Evolutionary conservation across 2,329 filamentous ascomycete genomes (phyloP).

Genomic region (Alternaria triticina): DNA sequence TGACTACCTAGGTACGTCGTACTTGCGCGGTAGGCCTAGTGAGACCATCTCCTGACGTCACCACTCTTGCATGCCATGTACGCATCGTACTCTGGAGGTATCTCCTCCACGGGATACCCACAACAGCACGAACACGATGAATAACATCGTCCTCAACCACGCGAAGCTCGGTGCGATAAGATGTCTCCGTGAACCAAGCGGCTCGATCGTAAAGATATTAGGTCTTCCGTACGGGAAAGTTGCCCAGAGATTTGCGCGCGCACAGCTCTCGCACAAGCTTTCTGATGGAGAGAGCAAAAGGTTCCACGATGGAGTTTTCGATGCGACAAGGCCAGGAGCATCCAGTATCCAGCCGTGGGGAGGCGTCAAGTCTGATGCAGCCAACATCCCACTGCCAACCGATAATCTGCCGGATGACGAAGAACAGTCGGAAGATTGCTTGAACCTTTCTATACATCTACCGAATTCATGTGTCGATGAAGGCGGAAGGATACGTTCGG

Average conservation of each 20-base stretch:
- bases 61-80: background rate
- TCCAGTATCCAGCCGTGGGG: conserved; percentile 24
- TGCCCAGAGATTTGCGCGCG: conserved; percentile 19
- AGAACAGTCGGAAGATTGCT: conserved; percentile 46
- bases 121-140: background rate
- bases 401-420: conserved; percentile 21
- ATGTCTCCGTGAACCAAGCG: conserved; percentile 3
- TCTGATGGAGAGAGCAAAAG: background rate
- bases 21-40: background rate
- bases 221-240: conserved; percentile 20
- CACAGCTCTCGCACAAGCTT: conserved; percentile 5
- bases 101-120: background rate
- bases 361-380: conserved; percentile 20
- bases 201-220: conserved; percentile 10
- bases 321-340: conserved; percentile 17
- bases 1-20: background rate
- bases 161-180: conserved; percentile 14
- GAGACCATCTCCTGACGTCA: conserved; percentile 7
- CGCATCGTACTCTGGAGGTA: background rate
- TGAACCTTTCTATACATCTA: conserved; percentile 50
- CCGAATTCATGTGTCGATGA: conserved; percentile 51
- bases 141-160: conserved; percentile 8
- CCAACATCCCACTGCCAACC: conserved; percentile 23
- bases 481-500: conserved; percentile 23
- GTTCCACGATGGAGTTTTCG: conserved; percentile 10